Evolutionary conservation across 2,329 filamentous ascomycete species (phyloP).

Genomic region (Penicillium sp.): DNA sequence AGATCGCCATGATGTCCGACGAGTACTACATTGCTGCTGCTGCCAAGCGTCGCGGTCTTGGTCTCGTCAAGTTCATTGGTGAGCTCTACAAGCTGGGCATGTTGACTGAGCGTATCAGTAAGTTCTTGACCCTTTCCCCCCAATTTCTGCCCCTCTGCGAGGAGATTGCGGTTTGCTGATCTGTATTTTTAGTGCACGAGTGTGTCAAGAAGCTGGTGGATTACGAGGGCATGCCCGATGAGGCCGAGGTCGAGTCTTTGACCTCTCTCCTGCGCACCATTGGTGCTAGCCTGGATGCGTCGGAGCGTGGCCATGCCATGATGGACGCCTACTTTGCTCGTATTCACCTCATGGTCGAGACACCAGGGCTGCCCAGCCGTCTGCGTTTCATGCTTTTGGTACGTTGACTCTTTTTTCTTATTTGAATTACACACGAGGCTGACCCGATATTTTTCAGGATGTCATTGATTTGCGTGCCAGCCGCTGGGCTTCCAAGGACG

Average conservation of each 20-base stretch:
- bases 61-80: slow-evolving; percentile 98
- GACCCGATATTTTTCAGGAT: slow-evolving; percentile 48
- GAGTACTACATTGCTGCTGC: slow-evolving; percentile 94
- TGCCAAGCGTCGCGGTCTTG: slow-evolving; percentile 92
- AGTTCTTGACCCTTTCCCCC: background rate
- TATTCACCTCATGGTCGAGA: slow-evolving; percentile 74
- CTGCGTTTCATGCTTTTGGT: slow-evolving; percentile 91
- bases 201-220: slow-evolving; percentile 96
- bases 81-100: slow-evolving; percentile 98
- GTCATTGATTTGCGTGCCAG: slow-evolving; percentile 74
- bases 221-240: slow-evolving; percentile 86
- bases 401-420: slow-evolving; percentile 16
- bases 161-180: background rate
- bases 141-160: background rate
- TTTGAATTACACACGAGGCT: slow-evolving; percentile 1
- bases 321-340: slow-evolving; percentile 93
- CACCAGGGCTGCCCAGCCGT: slow-evolving; percentile 76
- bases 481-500: slow-evolving; percentile 80
- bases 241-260: slow-evolving; percentile 93
- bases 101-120: slow-evolving; percentile 71
- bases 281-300: slow-evolving; percentile 75
- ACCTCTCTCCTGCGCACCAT: slow-evolving; percentile 90
- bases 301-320: slow-evolving; percentile 75
- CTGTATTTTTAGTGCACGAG: slow-evolving; percentile 63
- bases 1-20: slow-evolving; percentile 81